These are phyloP conservation scores for Tolypocladium tropicale DNA, from an alignment of 2,329 filamentous ascomycete genomes.

Conservation along the genomic window DNA sequence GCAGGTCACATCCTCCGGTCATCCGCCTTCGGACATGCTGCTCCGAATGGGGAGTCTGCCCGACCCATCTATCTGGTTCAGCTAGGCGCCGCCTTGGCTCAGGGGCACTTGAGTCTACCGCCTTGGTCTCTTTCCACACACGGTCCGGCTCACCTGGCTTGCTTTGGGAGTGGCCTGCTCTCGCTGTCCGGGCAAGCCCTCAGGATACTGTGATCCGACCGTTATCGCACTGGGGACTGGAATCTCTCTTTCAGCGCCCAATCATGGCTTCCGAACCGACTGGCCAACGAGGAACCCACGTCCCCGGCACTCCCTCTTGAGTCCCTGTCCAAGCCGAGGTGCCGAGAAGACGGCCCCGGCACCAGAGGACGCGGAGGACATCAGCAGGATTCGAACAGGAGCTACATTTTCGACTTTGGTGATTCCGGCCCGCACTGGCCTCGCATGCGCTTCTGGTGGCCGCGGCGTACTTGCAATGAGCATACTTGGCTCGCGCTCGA, in stretches of 20 bases:
- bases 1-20: background rate
- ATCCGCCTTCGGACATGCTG: background rate
- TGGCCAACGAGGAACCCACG: background rate
- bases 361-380: background rate
- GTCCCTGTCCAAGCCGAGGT: background rate
- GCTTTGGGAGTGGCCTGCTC: background rate
- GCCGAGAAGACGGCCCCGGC: background rate
- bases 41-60: background rate
- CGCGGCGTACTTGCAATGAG: background rate
- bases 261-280: background rate
- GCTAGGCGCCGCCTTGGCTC: background rate
- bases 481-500: background rate
- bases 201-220: background rate
- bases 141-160: background rate
- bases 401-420: background rate
- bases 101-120: background rate
- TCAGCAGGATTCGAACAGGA: background rate
- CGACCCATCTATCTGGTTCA: background rate
- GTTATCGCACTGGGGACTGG: background rate
- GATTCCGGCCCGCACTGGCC: background rate
- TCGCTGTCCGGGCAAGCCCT: background rate
- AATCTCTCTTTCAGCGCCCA: background rate
- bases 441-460: background rate
- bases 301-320: background rate
- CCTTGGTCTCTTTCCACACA: background rate